Evolutionary conservation across 2,329 filamentous ascomycete species (phyloP).

Genomic region (Botrytis elliptica): DNA sequence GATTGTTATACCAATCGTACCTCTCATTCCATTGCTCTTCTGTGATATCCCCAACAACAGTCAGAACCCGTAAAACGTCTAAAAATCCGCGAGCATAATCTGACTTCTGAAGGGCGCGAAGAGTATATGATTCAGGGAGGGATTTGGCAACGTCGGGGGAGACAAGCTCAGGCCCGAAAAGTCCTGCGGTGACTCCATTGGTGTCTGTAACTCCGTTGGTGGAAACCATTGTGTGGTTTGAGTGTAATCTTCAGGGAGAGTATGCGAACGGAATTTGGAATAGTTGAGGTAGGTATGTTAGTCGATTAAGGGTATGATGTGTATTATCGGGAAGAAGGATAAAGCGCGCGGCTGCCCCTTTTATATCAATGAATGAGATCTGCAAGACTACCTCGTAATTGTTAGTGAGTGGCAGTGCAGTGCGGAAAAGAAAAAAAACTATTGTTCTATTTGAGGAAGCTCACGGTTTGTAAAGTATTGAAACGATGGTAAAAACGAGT

Average conservation of each 20-base stretch:
- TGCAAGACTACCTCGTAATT: slow-evolving; percentile 5
- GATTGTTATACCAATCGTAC: slow-evolving; percentile 74
- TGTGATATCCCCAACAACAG: slow-evolving; percentile 84
- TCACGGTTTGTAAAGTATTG: background rate
- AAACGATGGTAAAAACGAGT: background rate
- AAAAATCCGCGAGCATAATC: slow-evolving; percentile 85
- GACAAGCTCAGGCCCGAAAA: slow-evolving; percentile 78
- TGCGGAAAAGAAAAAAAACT: background rate
- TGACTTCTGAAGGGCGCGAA: slow-evolving; percentile 73
- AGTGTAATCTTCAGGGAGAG: background rate
- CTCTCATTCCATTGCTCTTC: slow-evolving; percentile 73
- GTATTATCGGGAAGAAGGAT: background rate
- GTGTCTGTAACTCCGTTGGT: slow-evolving; percentile 39
- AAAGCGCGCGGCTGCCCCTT: slow-evolving; percentile 3
- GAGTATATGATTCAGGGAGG: slow-evolving; percentile 77
- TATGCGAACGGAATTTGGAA: background rate
- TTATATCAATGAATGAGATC: background rate
- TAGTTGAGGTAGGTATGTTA: background rate
- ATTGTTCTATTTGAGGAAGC: background rate
- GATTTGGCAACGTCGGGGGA: slow-evolving; percentile 68
- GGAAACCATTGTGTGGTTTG: background rate
- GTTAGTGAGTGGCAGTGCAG: slow-evolving; percentile 3
- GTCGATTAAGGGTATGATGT: background rate
- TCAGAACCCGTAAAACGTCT: slow-evolving; percentile 86
- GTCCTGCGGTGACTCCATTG: slow-evolving; percentile 48